Percentiles rank a stretch among this genome's conserved stretches.
Conservation (phyloP, 2,329 filamentous ascomycete genomes). For the Pestalotiopsis sp. region DNA sequence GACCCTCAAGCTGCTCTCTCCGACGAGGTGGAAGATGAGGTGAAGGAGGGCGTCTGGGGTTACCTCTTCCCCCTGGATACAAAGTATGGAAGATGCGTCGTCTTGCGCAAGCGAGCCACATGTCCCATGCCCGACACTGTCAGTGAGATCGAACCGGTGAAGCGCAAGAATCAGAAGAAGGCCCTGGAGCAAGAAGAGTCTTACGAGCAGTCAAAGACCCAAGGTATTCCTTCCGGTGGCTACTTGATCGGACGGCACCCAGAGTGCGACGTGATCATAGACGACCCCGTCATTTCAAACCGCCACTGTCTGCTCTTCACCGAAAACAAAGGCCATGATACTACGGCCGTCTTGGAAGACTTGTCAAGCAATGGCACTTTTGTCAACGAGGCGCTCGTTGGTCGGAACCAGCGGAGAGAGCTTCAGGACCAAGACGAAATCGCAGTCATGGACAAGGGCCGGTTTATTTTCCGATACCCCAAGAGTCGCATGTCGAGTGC, state of each 20-base stretch:
- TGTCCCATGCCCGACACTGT: conserved; percentile 64
- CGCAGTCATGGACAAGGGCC: conserved; percentile 79
- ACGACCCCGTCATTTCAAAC: conserved; percentile 84
- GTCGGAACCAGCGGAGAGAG: conserved; percentile 88
- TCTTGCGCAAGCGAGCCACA: conserved; percentile 73
- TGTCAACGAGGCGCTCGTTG: conserved; percentile 88
- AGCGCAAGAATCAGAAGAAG: conserved; percentile 46
- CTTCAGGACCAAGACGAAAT: conserved; percentile 91
- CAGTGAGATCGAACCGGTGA: conserved; percentile 39
- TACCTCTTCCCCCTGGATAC: conserved; percentile 84
- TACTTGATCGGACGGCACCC: conserved; percentile 92
- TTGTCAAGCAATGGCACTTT: conserved; percentile 96
- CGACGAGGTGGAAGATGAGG: conserved; percentile 85
- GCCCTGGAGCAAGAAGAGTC: conserved; percentile 57
- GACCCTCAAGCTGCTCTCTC: conserved; percentile 72
- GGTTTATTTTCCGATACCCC: conserved; percentile 92
- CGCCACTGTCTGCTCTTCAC: conserved; percentile 74
- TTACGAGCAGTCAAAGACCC: conserved; percentile 65
- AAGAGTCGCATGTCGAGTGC: conserved; percentile 71
- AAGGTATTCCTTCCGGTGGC: conserved; percentile 71
- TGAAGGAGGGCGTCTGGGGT: conserved; percentile 88
- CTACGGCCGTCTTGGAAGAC: conserved; percentile 82
- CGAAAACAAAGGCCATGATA: conserved; percentile 60
- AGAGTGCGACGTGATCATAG: conserved; percentile 82
- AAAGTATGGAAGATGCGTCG: conserved; percentile 67